phyloP scores from a whole-genome alignment of 371 early-diverging fungal genomes.

The Umbelopsis sp. region DNA sequence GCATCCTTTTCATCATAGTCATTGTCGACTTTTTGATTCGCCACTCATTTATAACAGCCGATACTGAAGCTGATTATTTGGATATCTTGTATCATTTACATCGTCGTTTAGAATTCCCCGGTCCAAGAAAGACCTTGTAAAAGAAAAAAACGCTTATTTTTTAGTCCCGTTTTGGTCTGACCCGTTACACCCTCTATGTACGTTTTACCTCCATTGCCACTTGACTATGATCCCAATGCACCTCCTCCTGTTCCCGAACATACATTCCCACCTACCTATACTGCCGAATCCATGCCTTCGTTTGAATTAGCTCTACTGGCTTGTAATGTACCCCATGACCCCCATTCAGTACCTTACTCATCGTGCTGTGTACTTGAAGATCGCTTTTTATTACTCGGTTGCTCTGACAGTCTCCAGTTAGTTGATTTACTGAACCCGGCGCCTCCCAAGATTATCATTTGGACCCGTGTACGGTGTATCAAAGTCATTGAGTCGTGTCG shows the following conservation, averaged over 20 bases:
- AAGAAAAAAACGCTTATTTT: constrained; percentile 11
- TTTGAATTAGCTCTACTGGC: not conserved
- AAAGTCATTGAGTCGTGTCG: constrained; percentile 35
- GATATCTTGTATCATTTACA: constrained; percentile 71
- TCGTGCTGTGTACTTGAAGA: constrained; percentile 13
- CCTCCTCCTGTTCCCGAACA: constrained; percentile 15
- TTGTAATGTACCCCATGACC: not conserved
- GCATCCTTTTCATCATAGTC: constrained; percentile 35
- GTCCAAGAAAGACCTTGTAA: constrained; percentile 40
- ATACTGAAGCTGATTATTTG: constrained; percentile 82
- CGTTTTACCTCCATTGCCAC: constrained; percentile 17
- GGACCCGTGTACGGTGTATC: constrained; percentile 39
- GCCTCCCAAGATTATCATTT: constrained; percentile 33
- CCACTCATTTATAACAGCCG: constrained; percentile 72
- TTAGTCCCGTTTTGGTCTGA: constrained; percentile 5
- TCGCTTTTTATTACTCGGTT: constrained; percentile 7
- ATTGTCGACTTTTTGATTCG: constrained; percentile 86
- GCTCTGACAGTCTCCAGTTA: not conserved
- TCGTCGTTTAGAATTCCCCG: constrained; percentile 71
- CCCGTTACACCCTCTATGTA: constrained; percentile 17
- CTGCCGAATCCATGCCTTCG: not conserved
- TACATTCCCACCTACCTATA: constrained; percentile 2
- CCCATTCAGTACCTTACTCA: not conserved
- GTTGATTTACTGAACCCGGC: not conserved
- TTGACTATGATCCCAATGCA: constrained; percentile 4